Conservation (phyloP, 2,329 filamentous ascomycete species). For the Verticillium klebahnii region DNA sequence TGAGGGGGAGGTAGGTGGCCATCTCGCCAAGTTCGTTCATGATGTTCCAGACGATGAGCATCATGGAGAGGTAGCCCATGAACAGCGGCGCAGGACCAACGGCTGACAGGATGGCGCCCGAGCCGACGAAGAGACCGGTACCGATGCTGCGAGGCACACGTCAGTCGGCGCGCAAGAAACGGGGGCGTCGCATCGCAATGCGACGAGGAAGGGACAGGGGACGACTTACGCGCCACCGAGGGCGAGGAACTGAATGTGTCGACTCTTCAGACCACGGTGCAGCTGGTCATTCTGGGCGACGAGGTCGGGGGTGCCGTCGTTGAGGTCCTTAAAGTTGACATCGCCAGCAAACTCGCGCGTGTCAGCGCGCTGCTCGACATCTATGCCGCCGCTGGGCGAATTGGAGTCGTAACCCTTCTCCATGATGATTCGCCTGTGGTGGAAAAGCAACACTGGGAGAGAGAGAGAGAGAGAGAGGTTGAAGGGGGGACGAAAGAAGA, state of each 20-base stretch:
- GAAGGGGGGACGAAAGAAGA: background rate
- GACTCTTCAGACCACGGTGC: constrained; percentile 52
- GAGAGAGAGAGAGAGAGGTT: background rate
- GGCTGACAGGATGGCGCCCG: constrained; percentile 48
- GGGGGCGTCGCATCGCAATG: too few relatives aligned
- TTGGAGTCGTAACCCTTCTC: constrained; percentile 1
- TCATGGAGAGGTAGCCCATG: constrained; percentile 61
- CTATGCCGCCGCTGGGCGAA: constrained; percentile 1
- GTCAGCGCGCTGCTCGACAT: constrained; percentile 16
- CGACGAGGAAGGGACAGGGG: background rate
- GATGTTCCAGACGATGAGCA: constrained; percentile 46
- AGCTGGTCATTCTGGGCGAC: constrained; percentile 38
- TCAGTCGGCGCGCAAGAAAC: constrained; percentile 6
- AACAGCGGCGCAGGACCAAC: constrained; percentile 63
- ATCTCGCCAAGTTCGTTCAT: constrained; percentile 54
- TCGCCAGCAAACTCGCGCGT: constrained; percentile 9
- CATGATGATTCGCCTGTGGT: background rate
- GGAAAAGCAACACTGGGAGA: background rate
- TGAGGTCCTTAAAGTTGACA: constrained; percentile 16
- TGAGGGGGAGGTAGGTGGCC: constrained; percentile 49
- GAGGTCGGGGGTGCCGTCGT: constrained; percentile 25
- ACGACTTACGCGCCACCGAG: constrained; percentile 38
- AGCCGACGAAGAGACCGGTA: constrained; percentile 61
- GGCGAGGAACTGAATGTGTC: constrained; percentile 58
- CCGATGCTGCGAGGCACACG: constrained; percentile 39